Evolutionary conservation across 768 basidiomycete genomes (phyloP), one percentile per base, ranked within the genome.

Genomic region (Macrolepiota albuminosa): DNA sequence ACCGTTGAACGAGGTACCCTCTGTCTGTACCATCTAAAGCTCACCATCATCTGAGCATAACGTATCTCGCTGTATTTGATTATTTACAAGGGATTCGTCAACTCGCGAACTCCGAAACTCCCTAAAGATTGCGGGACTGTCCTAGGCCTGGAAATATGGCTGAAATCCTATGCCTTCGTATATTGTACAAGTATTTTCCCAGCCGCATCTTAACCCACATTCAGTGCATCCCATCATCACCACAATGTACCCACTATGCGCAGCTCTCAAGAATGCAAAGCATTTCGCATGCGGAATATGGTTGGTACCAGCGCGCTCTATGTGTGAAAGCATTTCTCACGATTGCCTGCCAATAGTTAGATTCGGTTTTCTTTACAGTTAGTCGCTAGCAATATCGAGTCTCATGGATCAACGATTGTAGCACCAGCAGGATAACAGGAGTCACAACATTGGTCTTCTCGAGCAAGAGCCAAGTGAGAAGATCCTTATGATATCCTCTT

Each of bases 311-410:
- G 73, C 51, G 70, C 8, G 63, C 67, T 18, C 65, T 64, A 0
- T 73, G 75, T 56, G 66, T 65, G 21, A 55, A 65, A 21, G 57
- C 70, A 9, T 73, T 39, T 14, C 29, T 75, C 62, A 57, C 61
- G 1, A 65, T 73, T 45, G 68, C 73, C 46, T 75, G 73, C 58
- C 72, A 76, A 54, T 72, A 74, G 69, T 74, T 73, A 31, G 45
- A n/a, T 33, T 10, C 16, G 2, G 2, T 26, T 34, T 31, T 9
- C 31, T 47, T 21, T 11, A 1, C 7, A 18, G 26, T 11, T 1
- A 42, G 6, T 42, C 8, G 6, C 39, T 37, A 37, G 11, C 2
- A 29, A 29, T 29, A 29, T 29, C 29, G 29, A 29, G 29, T 29
- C 29, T 2, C 29, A 29, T 1, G 29, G 29, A n/a, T 29, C 29